Base-by-base conservation (phyloP, 352 stramenopile species). In the Globisporangium megalacanthum region DNA sequence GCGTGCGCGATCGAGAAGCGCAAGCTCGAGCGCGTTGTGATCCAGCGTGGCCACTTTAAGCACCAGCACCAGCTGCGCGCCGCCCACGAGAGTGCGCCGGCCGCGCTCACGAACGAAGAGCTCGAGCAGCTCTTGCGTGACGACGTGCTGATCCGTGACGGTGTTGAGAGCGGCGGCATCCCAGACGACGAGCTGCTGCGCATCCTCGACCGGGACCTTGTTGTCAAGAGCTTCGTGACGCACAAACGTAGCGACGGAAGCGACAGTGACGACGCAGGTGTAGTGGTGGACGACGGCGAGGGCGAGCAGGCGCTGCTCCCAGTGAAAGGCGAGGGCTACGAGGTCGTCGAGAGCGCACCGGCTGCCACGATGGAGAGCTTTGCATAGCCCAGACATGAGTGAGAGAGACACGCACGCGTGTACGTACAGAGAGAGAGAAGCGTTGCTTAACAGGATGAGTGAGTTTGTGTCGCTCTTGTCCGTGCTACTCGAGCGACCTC, bases 1-100 rank as follows among this genome's bases (percentile, higher is more conserved):
- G 78, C 97, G 62, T 79, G 86, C 31, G 84, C 88, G 13, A 86
- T 96, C 44, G 90, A 96, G 63, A 97, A 97, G 66, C 84, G 92
- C 25, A 96, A 94, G 67, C 78, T 97, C 11, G 87, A 96, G 63
- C 83, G 85, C 25, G 82, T 93, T 19, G 79, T 96, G 39, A 93
- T 97, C 51, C 89, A 94, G 53, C 75, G 85, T 20, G 87, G 87
- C 29, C 75, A 88, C 42, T 95, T 93, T 58, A 91, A 87, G 60
- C 69, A 86, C 48, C 47, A 62, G 39, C 59, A 70, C 29, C 44
- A 68, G n/a, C 55, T 49, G 35, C 60, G 66, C 22, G 31, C 65
- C 5, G 61, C 65, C 29, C 72, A 72, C 6, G 62, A 61, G 49
- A 50, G 50, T 22, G 54, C 64, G 7, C 57, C 45, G 25, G 72